A percentile compares a stretch with the other conserved stretches of the same genome.
phyloP scores from a whole-genome alignment of 2,329 filamentous ascomycete species.

The Lasiodiplodia sp. region DNA sequence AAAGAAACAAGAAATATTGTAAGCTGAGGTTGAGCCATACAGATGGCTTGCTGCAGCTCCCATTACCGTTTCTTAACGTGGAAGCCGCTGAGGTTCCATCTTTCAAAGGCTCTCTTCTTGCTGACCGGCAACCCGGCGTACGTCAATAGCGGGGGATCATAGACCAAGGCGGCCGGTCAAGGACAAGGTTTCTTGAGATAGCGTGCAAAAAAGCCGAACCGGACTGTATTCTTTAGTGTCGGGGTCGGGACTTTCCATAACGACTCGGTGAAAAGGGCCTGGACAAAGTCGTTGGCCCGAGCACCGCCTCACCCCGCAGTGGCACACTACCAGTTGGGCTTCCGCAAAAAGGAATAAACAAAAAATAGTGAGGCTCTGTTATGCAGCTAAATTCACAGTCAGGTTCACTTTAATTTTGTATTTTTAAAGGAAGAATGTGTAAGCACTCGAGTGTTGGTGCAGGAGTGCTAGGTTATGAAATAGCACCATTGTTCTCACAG shows the following conservation, averaged over 20 bases:
- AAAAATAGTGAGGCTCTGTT: background rate
- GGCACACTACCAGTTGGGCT: background rate
- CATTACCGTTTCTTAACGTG: too few relatives aligned
- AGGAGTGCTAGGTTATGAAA: background rate
- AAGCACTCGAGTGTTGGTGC: background rate
- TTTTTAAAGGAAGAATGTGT: background rate
- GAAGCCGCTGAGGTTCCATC: background rate
- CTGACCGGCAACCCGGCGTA: background rate
- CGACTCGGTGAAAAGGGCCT: background rate
- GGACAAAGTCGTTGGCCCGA: background rate
- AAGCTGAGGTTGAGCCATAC: background rate
- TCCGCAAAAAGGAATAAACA: background rate
- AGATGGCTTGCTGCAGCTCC: too few relatives aligned
- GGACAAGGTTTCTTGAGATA: background rate
- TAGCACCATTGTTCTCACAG: background rate
- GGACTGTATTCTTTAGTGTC: background rate
- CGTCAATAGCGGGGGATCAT: background rate
- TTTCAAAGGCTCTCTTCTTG: background rate
- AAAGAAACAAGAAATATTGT: background rate
- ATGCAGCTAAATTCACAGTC: too few relatives aligned
- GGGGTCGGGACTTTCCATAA: background rate
- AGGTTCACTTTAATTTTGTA: too few relatives aligned
- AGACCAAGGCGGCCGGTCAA: background rate
- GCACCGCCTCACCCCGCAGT: background rate
- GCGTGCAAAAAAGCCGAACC: background rate